Evolutionary conservation across 2,329 filamentous ascomycete species (phyloP).

Genomic region (Magnaporthiopsis poae): DNA sequence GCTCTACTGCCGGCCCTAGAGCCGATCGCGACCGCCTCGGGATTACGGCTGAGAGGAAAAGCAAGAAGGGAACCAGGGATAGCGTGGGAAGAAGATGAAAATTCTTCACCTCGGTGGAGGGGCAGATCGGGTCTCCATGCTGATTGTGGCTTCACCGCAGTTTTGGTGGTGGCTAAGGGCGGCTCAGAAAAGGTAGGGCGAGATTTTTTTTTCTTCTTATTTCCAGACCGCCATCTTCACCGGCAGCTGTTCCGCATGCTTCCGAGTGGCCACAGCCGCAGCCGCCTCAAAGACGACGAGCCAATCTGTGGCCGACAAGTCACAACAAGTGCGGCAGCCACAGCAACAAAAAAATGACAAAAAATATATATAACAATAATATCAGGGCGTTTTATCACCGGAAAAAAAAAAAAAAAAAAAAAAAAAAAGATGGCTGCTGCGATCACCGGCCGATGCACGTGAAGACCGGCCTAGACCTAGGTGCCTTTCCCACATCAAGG

Average conservation of each 20-base stretch:
- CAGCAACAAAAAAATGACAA: neutral
- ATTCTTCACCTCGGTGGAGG: neutral
- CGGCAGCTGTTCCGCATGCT: neutral
- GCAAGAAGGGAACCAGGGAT: neutral
- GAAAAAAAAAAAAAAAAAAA: neutral
- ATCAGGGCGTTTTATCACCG: too few relatives aligned
- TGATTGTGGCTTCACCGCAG: neutral
- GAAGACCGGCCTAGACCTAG: neutral
- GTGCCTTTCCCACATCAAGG: neutral
- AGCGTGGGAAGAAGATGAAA: neutral
- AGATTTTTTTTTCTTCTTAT: neutral
- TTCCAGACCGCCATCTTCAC: neutral
- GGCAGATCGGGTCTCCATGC: neutral
- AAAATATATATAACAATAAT: neutral
- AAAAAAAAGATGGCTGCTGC: neutral
- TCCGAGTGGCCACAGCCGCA: neutral
- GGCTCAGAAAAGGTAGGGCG: neutral
- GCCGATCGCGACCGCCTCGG: neutral
- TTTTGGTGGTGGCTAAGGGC: neutral
- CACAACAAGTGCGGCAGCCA: neutral
- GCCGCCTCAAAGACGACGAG: neutral
- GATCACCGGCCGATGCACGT: neutral
- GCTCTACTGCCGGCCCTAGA: neutral
- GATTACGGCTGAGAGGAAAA: neutral
- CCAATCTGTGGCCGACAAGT: neutral